These are phyloP conservation scores for Lodderomyces theae DNA, from an alignment of 1,139 yeast genomes.

Conservation along the genomic window DNA sequence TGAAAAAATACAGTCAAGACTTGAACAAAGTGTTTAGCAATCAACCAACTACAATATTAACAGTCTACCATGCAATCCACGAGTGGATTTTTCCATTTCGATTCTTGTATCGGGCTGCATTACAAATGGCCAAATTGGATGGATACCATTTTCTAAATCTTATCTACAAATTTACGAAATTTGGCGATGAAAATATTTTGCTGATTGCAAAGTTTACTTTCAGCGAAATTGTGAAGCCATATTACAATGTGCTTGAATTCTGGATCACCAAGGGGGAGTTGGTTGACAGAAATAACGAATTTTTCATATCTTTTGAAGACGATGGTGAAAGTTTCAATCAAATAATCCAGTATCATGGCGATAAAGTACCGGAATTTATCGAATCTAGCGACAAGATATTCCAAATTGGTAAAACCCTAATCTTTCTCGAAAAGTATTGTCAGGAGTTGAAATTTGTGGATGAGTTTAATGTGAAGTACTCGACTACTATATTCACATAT, in stretches of 20 bases:
- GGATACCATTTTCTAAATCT: constrained; percentile 60
- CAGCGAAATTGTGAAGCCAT: constrained; percentile 52
- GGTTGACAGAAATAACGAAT: constrained; percentile 56
- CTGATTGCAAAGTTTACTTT: constrained; percentile 47
- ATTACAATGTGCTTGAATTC: constrained; percentile 54
- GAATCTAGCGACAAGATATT: constrained; percentile 52
- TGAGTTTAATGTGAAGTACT: constrained; percentile 36
- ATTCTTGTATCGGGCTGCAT: constrained; percentile 45
- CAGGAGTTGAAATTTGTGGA: constrained; percentile 41
- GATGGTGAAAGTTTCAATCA: constrained; percentile 33
- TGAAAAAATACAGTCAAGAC: constrained; percentile 52
- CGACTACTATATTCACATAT: constrained; percentile 26
- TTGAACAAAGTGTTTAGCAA: constrained; percentile 50
- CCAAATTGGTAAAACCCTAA: constrained; percentile 77
- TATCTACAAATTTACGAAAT: constrained; percentile 50
- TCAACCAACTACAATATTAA: constrained; percentile 35
- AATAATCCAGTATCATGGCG: constrained; percentile 31
- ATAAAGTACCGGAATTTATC: constrained; percentile 58
- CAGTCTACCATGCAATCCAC: constrained; percentile 44
- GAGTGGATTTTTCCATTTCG: constrained; percentile 53
- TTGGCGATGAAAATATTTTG: constrained; percentile 61
- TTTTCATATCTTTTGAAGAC: constrained; percentile 53
- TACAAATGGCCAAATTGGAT: constrained; percentile 28
- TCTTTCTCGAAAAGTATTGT: constrained; percentile 65
- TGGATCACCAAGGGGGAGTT: constrained; percentile 77